A percentile compares a stretch with the other conserved stretches of the same genome.
phyloP scores from a whole-genome alignment of 352 stramenopile species.

The Albugo candida region DNA sequence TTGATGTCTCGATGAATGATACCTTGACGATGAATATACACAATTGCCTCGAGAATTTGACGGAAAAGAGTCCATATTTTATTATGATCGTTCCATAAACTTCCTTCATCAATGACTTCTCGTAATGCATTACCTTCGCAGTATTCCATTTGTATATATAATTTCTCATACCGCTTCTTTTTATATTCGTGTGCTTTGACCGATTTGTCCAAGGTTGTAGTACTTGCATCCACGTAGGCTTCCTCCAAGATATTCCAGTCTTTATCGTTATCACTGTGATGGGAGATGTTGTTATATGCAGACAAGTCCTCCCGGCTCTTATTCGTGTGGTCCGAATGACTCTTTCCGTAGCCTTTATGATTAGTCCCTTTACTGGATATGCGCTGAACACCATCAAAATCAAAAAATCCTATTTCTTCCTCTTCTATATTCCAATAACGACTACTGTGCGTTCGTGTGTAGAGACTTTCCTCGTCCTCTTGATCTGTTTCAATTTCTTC shows the following conservation, averaged over 20 bases:
- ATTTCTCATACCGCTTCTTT: conserved; percentile 37
- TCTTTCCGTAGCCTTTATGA: too few species aligned
- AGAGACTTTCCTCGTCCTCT: conserved; percentile 8
- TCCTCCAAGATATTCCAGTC: too few species aligned
- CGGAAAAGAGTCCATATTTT: conserved; percentile 89
- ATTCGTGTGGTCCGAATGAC: too few species aligned
- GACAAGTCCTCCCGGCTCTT: too few species aligned
- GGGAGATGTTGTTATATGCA: too few species aligned
- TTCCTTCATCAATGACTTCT: conserved; percentile 86
- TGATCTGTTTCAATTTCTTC: conserved; percentile 12
- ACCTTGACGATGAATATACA: conserved; percentile 86
- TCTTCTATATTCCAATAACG: too few species aligned
- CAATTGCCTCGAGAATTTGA: conserved; percentile 88
- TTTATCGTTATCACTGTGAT: too few species aligned
- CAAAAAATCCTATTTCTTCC: too few species aligned
- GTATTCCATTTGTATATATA: conserved; percentile 94
- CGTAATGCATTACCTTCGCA: conserved; percentile 85
- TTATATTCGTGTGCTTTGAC: conserved; percentile 12
- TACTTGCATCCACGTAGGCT: too few species aligned
- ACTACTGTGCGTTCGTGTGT: too few species aligned
- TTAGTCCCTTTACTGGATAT: too few species aligned
- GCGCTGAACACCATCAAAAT: too few species aligned
- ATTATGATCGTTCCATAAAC: conserved; percentile 56
- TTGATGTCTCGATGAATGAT: conserved; percentile 90
- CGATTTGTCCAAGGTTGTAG: conserved; percentile 29